Conservation (phyloP, 169 alveolate species). For the Cryptosporidium sp. region DNA sequence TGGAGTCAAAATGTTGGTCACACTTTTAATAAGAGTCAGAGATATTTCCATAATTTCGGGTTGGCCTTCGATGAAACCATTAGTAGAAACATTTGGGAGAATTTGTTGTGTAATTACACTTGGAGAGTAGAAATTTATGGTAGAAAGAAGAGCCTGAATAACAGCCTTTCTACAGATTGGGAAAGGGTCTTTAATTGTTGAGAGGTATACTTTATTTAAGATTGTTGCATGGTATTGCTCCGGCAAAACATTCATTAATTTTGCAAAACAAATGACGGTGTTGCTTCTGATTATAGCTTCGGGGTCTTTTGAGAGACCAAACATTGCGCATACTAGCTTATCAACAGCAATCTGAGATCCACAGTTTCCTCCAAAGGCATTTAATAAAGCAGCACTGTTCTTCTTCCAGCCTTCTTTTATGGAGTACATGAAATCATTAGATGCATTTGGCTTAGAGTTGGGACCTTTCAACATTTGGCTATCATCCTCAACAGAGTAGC, state of each 20-base stretch:
- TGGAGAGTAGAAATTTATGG: conserved; percentile 29
- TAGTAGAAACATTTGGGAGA: conserved; percentile 40
- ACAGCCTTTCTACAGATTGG: conserved; percentile 73
- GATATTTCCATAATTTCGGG: conserved; percentile 72
- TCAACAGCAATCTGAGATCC: conserved; percentile 46
- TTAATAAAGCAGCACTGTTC: conserved; percentile 64
- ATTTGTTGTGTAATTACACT: conserved; percentile 52
- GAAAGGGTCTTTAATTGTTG: conserved; percentile 38
- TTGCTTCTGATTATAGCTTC: conserved; percentile 59
- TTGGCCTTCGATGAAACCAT: conserved; percentile 56
- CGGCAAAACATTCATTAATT: conserved; percentile 36
- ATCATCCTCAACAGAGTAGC: not conserved
- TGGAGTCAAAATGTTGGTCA: conserved; percentile 4
- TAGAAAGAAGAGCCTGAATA: conserved; percentile 56
- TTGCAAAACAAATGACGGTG: conserved; percentile 70
- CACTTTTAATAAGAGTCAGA: conserved; percentile 13
- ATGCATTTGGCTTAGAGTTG: not conserved
- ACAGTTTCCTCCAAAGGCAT: conserved; percentile 47
- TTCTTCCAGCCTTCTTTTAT: conserved; percentile 70
- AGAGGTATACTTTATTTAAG: conserved; percentile 30
- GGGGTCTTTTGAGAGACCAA: conserved; percentile 54
- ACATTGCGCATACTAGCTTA: conserved; percentile 58
- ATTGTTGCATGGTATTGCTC: conserved; percentile 58
- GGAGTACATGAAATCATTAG: conserved; percentile 56
- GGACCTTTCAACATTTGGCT: not conserved